A percentile compares a stretch with the other conserved stretches of the same genome.
Evolutionary conservation across 2,329 filamentous ascomycete genomes (phyloP).

Genomic region (Apiospora sp.): DNA sequence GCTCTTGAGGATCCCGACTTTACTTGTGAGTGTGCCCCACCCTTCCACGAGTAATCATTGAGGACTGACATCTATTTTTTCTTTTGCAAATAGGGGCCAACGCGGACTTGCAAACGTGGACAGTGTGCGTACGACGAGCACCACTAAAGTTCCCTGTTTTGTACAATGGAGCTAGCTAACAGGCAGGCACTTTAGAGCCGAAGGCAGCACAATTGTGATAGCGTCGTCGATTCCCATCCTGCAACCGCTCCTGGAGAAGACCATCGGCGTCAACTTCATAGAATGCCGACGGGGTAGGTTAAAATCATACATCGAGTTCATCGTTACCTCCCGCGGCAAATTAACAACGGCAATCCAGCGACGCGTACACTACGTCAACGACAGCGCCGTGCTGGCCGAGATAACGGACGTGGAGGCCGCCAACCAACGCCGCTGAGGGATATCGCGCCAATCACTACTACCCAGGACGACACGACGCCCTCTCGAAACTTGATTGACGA

Average conservation of each 20-base stretch:
- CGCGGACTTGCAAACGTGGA: constrained; percentile 55
- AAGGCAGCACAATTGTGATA: constrained; percentile 46
- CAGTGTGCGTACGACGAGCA: constrained; percentile 42
- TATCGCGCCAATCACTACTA: not conserved
- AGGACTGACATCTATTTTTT: not conserved
- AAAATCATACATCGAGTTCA: not conserved
- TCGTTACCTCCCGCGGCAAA: not conserved
- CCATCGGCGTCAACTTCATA: not conserved
- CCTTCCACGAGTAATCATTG: too few relatives aligned
- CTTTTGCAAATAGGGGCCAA: constrained; percentile 40
- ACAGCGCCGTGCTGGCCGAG: not conserved
- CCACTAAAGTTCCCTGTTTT: too few relatives aligned
- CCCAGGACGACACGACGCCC: too few relatives aligned
- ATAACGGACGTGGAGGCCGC: not conserved
- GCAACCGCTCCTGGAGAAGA: constrained; percentile 38
- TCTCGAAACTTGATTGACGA: too few relatives aligned
- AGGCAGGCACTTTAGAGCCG: constrained; percentile 35
- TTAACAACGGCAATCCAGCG: not conserved
- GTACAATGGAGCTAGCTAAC: not conserved
- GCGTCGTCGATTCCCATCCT: constrained; percentile 46
- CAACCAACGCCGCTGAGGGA: not conserved
- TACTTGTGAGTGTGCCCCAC: constrained; percentile 31
- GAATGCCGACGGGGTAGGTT: not conserved
- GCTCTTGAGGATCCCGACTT: constrained; percentile 39
- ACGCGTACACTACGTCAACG: not conserved